These are phyloP conservation scores for Falciphora oryzae DNA, from an alignment of 2,329 filamentous ascomycete genomes.

Conservation along the genomic window DNA sequence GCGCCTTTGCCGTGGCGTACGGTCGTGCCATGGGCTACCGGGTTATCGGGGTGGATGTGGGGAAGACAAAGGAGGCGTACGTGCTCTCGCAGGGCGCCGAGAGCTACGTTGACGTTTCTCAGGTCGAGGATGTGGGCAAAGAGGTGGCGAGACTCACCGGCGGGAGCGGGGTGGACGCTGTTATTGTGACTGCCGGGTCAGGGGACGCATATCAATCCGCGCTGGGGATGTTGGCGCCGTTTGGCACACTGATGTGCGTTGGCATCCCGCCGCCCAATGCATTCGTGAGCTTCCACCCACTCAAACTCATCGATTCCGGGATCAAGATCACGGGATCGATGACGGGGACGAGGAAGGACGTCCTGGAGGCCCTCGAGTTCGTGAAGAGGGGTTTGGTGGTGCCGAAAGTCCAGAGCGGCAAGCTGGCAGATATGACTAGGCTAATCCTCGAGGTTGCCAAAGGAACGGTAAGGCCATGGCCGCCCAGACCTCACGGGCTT, in stretches of 20 bases:
- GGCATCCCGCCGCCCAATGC: constrained; percentile 26
- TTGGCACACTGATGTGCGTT: constrained; percentile 34
- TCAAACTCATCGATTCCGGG: constrained; percentile 28
- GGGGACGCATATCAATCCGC: constrained; percentile 28
- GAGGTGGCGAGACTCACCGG: constrained; percentile 21
- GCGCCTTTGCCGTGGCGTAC: constrained; percentile 31
- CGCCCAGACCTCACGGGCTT: background rate
- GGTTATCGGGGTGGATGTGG: constrained; percentile 33
- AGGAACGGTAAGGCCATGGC: constrained; percentile 10
- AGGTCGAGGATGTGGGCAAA: constrained; percentile 16
- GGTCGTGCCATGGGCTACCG: constrained; percentile 37
- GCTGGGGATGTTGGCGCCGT: constrained; percentile 28
- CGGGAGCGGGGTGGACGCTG: constrained; percentile 21
- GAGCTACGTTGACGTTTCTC: constrained; percentile 29
- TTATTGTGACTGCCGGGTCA: constrained; percentile 26
- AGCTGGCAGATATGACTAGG: constrained; percentile 19
- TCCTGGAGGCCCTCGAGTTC: constrained; percentile 35
- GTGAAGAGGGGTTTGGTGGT: constrained; percentile 25
- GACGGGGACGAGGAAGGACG: constrained; percentile 32
- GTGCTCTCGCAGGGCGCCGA: constrained; percentile 30
- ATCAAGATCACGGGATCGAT: constrained; percentile 28
- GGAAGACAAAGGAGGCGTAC: constrained; percentile 22
- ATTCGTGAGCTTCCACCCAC: constrained; percentile 26
- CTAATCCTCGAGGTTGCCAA: constrained; percentile 16
- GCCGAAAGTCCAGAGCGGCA: constrained; percentile 22